Evolutionary conservation across 2,329 filamentous ascomycete genomes (phyloP).

Genomic region (Aspergillus fumigatiaffinis): DNA sequence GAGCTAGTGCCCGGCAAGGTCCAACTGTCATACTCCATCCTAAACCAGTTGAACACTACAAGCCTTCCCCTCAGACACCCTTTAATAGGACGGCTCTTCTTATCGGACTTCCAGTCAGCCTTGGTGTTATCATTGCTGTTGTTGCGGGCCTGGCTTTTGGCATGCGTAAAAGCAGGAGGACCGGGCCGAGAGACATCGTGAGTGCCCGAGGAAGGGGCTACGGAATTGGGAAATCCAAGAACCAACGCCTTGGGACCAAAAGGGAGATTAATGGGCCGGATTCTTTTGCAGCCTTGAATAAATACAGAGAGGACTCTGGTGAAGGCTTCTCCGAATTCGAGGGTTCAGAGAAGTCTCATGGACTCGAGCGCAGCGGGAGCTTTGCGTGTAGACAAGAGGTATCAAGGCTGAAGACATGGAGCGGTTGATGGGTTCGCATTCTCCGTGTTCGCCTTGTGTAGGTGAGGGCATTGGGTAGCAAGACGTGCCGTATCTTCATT

Average conservation of each 20-base stretch:
- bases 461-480: neutral
- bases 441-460: neutral
- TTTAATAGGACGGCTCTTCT: constrained; percentile 34
- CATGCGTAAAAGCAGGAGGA: constrained; percentile 38
- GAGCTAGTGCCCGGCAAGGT: constrained; percentile 28
- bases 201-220: constrained; percentile 35
- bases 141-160: constrained; percentile 37
- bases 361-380: constrained; percentile 24
- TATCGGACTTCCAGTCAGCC: constrained; percentile 40
- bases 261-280: constrained; percentile 27
- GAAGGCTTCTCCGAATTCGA: constrained; percentile 12
- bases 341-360: constrained; percentile 26
- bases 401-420: constrained; percentile 36
- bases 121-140: constrained; percentile 35
- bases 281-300: constrained; percentile 22
- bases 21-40: constrained; percentile 34
- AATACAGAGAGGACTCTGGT: constrained; percentile 21
- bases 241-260: constrained; percentile 30
- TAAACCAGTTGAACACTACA: constrained; percentile 32
- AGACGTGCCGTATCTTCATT: neutral
- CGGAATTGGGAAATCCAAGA: constrained; percentile 31
- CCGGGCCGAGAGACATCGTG: constrained; percentile 36
- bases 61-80: constrained; percentile 26
- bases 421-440: constrained; percentile 9
- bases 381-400: constrained; percentile 37